Evolutionary conservation across 352 stramenopile species (phyloP).

Genomic region (Globisporangium irregulare): DNA sequence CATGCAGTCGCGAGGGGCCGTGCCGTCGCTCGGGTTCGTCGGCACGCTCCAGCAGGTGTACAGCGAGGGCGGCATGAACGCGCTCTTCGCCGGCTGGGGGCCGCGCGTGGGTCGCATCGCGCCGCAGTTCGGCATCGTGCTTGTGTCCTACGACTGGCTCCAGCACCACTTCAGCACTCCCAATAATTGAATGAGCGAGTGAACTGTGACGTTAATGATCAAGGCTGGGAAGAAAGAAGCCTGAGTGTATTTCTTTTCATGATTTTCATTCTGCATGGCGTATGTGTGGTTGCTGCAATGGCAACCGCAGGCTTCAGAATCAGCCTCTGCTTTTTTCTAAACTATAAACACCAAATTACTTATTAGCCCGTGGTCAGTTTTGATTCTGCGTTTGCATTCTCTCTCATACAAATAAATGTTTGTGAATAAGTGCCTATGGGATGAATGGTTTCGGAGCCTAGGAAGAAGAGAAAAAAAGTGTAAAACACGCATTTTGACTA

Average conservation of each 20-base stretch:
- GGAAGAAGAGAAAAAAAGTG: background rate
- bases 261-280: background rate
- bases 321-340: background rate
- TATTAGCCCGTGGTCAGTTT: background rate
- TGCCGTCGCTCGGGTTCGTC: constrained; percentile 36
- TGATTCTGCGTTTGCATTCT: background rate
- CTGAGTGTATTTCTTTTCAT: background rate
- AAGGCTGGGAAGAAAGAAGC: background rate
- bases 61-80: constrained; percentile 42
- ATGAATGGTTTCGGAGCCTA: background rate
- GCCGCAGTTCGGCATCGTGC: constrained; percentile 80
- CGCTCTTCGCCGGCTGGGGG: constrained; percentile 69
- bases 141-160: constrained; percentile 80
- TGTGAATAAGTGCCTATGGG: background rate
- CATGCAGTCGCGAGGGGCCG: constrained; percentile 65
- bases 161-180: constrained; percentile 48
- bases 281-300: background rate
- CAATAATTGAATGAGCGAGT: constrained; percentile 2
- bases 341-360: constrained; percentile 9
- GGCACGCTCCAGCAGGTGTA: constrained; percentile 55
- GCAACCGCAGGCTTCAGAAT: background rate
- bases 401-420: background rate
- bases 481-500: background rate
- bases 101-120: constrained; percentile 72
- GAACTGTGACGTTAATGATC: background rate